Evolutionary conservation across 768 basidiomycete genomes (phyloP).

Genomic region (Dendrothele bispora): DNA sequence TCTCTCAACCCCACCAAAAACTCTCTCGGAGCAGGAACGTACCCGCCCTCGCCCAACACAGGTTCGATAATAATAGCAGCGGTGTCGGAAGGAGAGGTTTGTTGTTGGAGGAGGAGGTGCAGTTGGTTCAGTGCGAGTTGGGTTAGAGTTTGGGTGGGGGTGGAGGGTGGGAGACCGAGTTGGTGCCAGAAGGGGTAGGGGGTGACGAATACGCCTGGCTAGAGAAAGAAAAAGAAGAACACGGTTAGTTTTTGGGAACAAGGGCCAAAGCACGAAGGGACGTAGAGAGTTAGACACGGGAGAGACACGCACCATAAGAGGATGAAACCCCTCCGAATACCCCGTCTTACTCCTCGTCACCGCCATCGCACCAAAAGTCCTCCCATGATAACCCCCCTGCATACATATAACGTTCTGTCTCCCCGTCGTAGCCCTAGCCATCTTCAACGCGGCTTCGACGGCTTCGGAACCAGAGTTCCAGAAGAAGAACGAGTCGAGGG

Average conservation of each 20-base stretch:
- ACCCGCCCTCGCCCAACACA: constrained; percentile 93
- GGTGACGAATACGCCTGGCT: constrained; percentile 82
- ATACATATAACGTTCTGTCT: constrained; percentile 88
- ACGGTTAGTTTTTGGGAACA: too few relatives aligned
- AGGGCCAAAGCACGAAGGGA: too few relatives aligned
- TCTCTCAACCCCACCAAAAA: constrained; percentile 79
- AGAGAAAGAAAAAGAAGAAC: too few relatives aligned
- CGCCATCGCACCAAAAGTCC: constrained; percentile 92
- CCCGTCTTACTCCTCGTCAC: constrained; percentile 93
- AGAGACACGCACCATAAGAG: constrained; percentile 71
- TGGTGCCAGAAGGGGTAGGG: constrained; percentile 97
- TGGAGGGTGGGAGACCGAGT: constrained; percentile 53
- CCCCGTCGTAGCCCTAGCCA: constrained; percentile 76
- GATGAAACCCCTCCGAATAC: constrained; percentile 76
- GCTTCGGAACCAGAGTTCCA: constrained; percentile 97
- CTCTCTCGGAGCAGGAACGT: constrained; percentile 80
- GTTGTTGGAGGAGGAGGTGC: constrained; percentile 73
- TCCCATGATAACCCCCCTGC: constrained; percentile 93
- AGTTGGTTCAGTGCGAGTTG: constrained; percentile 75
- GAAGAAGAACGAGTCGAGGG: constrained; percentile 95
- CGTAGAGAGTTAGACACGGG: constrained; percentile 3
- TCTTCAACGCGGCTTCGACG: constrained; percentile 85
- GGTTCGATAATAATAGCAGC: constrained; percentile 95
- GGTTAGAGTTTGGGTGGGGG: constrained; percentile 58
- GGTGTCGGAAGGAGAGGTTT: constrained; percentile 80